A percentile compares a stretch with the other conserved stretches of the same genome.
These are phyloP conservation scores for Apiotrichum akiyoshidainum DNA, from an alignment of 1,284 basidiomycete genomes.

Conservation along the genomic window DNA sequence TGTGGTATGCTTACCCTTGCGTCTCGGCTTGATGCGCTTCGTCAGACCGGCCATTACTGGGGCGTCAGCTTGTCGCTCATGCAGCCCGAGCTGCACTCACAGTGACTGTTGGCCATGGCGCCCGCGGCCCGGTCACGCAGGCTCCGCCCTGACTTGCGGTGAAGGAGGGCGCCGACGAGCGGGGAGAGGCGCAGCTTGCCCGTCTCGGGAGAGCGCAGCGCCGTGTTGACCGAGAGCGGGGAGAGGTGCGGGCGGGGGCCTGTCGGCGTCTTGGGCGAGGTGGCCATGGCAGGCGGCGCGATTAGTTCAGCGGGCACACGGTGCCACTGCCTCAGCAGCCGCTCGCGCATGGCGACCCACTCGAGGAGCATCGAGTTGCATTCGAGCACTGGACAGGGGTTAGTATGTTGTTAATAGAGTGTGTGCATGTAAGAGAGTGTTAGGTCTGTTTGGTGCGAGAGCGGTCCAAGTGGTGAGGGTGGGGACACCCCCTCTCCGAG, in stretches of 20 bases:
- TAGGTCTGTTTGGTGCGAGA: too few species aligned
- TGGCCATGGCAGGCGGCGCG: not conserved
- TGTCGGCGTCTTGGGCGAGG: not conserved
- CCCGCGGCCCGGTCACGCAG: not conserved
- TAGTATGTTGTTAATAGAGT: not conserved
- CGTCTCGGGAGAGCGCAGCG: too few species aligned
- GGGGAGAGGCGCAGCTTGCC: not conserved
- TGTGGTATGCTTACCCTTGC: not conserved
- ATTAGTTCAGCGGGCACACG: not conserved
- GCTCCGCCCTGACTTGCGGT: not conserved
- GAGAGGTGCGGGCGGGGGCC: not conserved
- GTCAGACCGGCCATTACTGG: not conserved
- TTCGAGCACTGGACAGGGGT: not conserved
- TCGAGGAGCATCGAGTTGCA: slow-evolving; percentile 5
- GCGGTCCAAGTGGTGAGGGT: too few species aligned
- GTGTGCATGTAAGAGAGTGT: too few species aligned
- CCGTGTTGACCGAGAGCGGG: too few species aligned
- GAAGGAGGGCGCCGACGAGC: not conserved
- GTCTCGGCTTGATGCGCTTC: not conserved
- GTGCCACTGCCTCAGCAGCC: not conserved
- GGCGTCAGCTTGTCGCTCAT: not conserved
- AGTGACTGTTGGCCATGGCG: not conserved
- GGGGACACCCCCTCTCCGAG: too few species aligned
- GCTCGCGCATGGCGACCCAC: slow-evolving; percentile 5
- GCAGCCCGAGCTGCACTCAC: not conserved